Conservation (phyloP, 192 early-diverging fungal species). For the Linderina pennispora region DNA sequence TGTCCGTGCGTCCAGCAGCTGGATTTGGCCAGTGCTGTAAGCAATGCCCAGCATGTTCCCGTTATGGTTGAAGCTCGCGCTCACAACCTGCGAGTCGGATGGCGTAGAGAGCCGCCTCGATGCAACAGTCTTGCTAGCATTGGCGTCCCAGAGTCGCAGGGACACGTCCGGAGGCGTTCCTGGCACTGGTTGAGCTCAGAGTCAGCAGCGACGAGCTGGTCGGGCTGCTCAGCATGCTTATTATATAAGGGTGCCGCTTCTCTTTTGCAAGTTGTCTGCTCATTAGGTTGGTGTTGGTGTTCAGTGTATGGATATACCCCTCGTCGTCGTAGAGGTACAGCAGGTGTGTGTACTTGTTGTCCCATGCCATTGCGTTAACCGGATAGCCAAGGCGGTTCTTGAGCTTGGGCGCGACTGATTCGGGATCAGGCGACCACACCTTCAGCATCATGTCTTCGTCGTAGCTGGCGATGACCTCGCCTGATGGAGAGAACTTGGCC, state of each 20-base stretch:
- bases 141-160: slow-evolving; percentile 42
- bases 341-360: slow-evolving; percentile 35
- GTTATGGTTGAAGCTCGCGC: slow-evolving; percentile 45
- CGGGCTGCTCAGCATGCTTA: slow-evolving; percentile 31
- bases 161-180: slow-evolving; percentile 29
- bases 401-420: slow-evolving; percentile 23
- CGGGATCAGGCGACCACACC: slow-evolving; percentile 41
- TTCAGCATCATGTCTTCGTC: slow-evolving; percentile 46
- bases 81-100: slow-evolving; percentile 32
- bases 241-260: slow-evolving; percentile 33
- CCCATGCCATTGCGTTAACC: slow-evolving; percentile 44
- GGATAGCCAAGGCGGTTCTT: slow-evolving; percentile 45
- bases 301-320: slow-evolving; percentile 40
- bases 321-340: slow-evolving; percentile 41
- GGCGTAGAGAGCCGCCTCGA: slow-evolving; percentile 12
- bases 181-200: slow-evolving; percentile 33
- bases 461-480: slow-evolving; percentile 44
- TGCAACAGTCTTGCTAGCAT: slow-evolving; percentile 13
- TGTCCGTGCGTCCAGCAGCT: slow-evolving; percentile 29
- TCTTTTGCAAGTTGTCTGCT: slow-evolving; percentile 24
- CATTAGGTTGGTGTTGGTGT: slow-evolving; percentile 38
- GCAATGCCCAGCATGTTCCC: slow-evolving; percentile 32
- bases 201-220: slow-evolving; percentile 32
- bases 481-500: slow-evolving; percentile 36
- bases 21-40: slow-evolving; percentile 28